Base-by-base conservation (phyloP, 2,329 filamentous ascomycete genomes). In the Massarina eburnea region DNA sequence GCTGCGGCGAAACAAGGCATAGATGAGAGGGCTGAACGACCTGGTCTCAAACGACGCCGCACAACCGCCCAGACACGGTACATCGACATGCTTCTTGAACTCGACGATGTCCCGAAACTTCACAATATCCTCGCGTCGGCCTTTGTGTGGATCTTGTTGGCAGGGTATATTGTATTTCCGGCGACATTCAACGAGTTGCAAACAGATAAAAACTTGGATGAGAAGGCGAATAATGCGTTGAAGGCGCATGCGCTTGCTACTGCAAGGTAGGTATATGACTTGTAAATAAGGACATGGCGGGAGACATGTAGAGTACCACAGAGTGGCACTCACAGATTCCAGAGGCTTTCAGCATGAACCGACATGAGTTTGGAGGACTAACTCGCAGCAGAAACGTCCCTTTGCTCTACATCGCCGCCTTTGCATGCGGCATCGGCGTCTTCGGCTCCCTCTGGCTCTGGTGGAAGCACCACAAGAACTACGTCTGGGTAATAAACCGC, bases 401-500 rank as follows among this genome's bases (percentile, higher is more conserved):
- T 1, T 59, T 77, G 8, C 61, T 79, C 17, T 75, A 71, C 21
- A 58, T 79, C 12, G 73, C 73, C 1, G 73, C 71, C 14, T 61
- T 71, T 8, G 72, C 73, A 22, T 76, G 77, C 45, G 66, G 64
- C 7, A 45, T 74, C 4, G 75, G 75, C 3, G 55, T 61, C 1
- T 36, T 67, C 1, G 73, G 76, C 3, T 74, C 76, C 56, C 40
- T 70, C 2, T 70, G 65, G 56, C 62, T 81, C n/a, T 77, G 71
- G 49, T 63, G 70, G 41, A 62, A 66, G 17, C 76, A 76, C 64
- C 61, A 72, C 30, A 55, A 60, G 14, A 81, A 81, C 51, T 80
- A 80, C 45, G 70, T 80, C 15, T 82, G 77, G 79, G 66, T 81
- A 18, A 67, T 79, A 8, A 78, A 80, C 56, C 70, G 72, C 45